A percentile compares a stretch with the other conserved stretches of the same genome.
These are phyloP conservation scores for Calonectria crousiana DNA, from an alignment of 2,329 filamentous ascomycete genomes.

Conservation along the genomic window DNA sequence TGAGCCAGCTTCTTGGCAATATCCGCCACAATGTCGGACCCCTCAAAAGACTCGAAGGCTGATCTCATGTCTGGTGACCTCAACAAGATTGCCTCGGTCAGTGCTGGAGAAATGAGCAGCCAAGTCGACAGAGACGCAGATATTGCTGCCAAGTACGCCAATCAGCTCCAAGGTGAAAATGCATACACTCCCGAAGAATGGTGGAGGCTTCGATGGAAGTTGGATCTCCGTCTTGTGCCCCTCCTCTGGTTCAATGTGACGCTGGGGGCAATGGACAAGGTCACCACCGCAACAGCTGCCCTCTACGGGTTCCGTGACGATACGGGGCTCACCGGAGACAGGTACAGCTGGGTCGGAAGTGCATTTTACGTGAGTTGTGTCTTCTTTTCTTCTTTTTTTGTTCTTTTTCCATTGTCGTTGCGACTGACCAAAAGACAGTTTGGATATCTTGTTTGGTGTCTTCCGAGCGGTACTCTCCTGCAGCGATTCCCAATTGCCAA, in stretches of 20 bases:
- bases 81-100: neutral
- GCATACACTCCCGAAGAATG: constrained; percentile 25
- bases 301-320: constrained; percentile 44
- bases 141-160: constrained; percentile 17
- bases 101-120: neutral
- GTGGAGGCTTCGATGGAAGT: constrained; percentile 35
- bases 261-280: constrained; percentile 47
- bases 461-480: constrained; percentile 47
- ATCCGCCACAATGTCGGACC: neutral
- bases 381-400: neutral
- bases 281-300: constrained; percentile 45
- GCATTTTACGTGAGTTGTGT: constrained; percentile 19
- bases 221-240: constrained; percentile 38
- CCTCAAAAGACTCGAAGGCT: neutral
- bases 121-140: neutral
- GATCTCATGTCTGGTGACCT: constrained; percentile 1
- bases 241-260: constrained; percentile 44
- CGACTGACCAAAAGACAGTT: constrained; percentile 33
- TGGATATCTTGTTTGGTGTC: constrained; percentile 50
- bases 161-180: constrained; percentile 17
- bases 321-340: constrained; percentile 38
- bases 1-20: neutral
- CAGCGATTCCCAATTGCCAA: constrained; percentile 53
- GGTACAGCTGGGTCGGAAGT: constrained; percentile 40
- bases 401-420: neutral